Evolutionary conservation across 2,329 filamentous ascomycete genomes (phyloP).

Genomic region (Xylariaceae sp.): DNA sequence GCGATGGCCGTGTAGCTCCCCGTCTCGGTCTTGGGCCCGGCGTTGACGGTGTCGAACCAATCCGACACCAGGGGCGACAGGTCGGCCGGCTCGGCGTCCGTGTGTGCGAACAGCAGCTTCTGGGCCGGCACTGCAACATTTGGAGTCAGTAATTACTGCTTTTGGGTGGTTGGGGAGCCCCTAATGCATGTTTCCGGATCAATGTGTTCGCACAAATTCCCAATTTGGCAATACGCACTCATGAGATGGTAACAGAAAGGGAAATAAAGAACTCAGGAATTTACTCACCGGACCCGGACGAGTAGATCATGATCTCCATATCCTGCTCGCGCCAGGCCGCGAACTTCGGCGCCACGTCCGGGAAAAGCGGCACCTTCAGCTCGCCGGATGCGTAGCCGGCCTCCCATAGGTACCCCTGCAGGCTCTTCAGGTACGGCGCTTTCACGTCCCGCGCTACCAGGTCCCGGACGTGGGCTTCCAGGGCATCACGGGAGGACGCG

Average conservation of each 20-base stretch:
- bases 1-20: constrained; percentile 70
- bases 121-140: constrained; percentile 81
- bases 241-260: too few species aligned
- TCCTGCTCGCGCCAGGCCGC: constrained; percentile 58
- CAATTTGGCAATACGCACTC: too few species aligned
- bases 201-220: too few species aligned
- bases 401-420: constrained; percentile 80
- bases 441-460: constrained; percentile 75
- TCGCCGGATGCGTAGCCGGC: constrained; percentile 71
- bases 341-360: constrained; percentile 70
- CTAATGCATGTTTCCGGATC: too few species aligned
- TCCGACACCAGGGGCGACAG: constrained; percentile 61
- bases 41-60: constrained; percentile 82
- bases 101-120: constrained; percentile 76
- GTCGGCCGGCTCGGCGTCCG: constrained; percentile 60
- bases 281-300: constrained; percentile 77
- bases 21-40: constrained; percentile 70
- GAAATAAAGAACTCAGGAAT: too few species aligned
- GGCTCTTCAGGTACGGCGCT: constrained; percentile 73
- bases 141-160: too few species aligned
- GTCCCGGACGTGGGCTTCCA: constrained; percentile 70
- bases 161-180: too few species aligned
- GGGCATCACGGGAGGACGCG: constrained; percentile 57
- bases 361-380: constrained; percentile 73
- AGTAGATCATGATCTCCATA: constrained; percentile 74